These are phyloP conservation scores for Spergularia bocconei DNA, from an alignment of 148 eudicot species.

Conservation along the genomic window DNA sequence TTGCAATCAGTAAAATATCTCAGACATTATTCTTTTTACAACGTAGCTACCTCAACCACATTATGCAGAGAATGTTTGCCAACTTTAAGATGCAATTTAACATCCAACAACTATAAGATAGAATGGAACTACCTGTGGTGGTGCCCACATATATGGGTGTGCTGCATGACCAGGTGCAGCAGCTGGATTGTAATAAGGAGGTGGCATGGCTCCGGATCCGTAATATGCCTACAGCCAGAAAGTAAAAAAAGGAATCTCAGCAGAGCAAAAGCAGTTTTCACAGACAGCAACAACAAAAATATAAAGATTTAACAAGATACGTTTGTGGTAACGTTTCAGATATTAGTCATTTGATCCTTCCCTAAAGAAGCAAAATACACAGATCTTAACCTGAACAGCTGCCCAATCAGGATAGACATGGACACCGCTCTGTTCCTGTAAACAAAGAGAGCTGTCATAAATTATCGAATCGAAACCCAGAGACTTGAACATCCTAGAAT, in stretches of 20 bases:
- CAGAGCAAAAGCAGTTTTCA: conserved; percentile 1
- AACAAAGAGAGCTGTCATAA: neutral
- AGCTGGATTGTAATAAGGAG: conserved; percentile 46
- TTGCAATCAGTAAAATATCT: neutral
- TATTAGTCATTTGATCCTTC: no score
- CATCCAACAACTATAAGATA: neutral
- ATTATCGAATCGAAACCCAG: neutral
- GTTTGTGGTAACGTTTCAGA: neutral
- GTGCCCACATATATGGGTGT: conserved; percentile 51
- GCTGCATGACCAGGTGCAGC: conserved; percentile 42
- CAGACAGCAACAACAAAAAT: neutral
- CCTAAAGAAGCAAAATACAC: neutral
- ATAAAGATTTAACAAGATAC: neutral
- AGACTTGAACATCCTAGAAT: no score
- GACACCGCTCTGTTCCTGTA: conserved; percentile 44
- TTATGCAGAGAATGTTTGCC: neutral
- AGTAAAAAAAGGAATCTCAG: neutral
- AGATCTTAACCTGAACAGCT: conserved; percentile 46
- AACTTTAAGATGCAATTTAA: neutral
- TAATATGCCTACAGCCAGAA: conserved; percentile 42
- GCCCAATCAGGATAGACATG: conserved; percentile 61
- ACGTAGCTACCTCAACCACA: neutral
- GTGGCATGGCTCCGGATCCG: conserved; percentile 47
- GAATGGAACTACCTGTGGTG: conserved; percentile 39
- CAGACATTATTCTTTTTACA: neutral